Base-by-base conservation (phyloP, 352 stramenopile species). In the Pythium dissotocum region DNA sequence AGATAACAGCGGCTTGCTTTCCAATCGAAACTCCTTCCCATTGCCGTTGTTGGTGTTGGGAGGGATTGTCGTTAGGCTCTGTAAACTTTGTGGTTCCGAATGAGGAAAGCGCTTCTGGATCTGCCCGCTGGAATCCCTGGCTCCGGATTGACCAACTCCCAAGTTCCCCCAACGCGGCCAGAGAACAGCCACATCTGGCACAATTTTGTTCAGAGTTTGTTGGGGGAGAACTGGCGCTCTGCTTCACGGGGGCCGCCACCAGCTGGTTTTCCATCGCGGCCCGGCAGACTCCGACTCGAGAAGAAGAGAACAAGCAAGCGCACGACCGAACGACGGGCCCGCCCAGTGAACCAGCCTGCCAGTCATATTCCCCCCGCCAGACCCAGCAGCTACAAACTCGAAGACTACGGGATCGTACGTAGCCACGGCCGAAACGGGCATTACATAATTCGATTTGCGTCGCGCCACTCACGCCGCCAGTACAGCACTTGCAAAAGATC, bases 401-500 rank as follows among this genome's bases (percentile, higher is more conserved):
- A 9, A 18, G 44, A 21, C 62, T 67, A 72, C 77, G 64, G 69
- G 67, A 73, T 51, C 33, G 67, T 72, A 76, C 65, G 66, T 65
- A 46, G 69, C 64, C 73, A 79, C 40, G 56, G 55, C 35, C 35
- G 54, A 62, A 57, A 60, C 56, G 80, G 61, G 63, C 83, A 87
- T 89, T 91, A 91, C 83, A 89, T 89, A 89, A 89, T 83, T 75
- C 75, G 76, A 83, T 90, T 88, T 72, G 66, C 66, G 18, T 16
- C 52, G 57, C 63, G 26, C 24, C 57, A 44, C 55, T 14, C n/a
- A 65, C 54, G 58, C 58, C 33, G 52, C 53, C 54, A 30, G 51
- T 16, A 21, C 40, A 48, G 28, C 10, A 40, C 6, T 6, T 33
- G 52, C 48, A 12, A 67, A 58, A 71, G 26, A 46, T 26, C 53